A percentile compares a stretch with the other conserved stretches of the same genome.
Evolutionary conservation across 768 basidiomycete genomes (phyloP).

Genomic region (Trametes elegans): DNA sequence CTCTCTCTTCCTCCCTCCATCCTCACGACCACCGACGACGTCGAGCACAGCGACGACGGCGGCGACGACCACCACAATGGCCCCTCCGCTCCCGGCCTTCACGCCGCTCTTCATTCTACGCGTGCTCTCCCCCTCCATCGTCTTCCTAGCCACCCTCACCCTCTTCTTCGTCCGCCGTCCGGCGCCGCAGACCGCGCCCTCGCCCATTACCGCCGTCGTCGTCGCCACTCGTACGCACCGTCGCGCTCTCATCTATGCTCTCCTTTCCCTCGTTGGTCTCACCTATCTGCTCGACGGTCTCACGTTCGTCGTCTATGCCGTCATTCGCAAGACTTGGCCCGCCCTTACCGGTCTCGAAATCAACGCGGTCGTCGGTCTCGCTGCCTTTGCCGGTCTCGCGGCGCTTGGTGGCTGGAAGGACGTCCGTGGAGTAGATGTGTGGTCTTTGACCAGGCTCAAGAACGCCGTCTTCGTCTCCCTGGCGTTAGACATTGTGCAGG

Average conservation of each 20-base stretch:
- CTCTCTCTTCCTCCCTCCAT: conserved; percentile 26
- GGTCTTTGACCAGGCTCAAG: conserved; percentile 60
- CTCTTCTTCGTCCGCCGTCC: conserved; percentile 52
- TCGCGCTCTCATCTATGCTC: conserved; percentile 66
- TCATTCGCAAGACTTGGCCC: conserved; percentile 68
- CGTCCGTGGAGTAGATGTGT: conserved; percentile 64
- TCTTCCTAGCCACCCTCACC: conserved; percentile 60
- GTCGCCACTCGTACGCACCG: conserved; percentile 73
- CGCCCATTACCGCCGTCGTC: conserved; percentile 76
- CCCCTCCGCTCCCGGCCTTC: conserved; percentile 21
- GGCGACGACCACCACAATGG: conserved; percentile 23
- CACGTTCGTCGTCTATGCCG: conserved; percentile 61
- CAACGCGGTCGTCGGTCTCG: conserved; percentile 64
- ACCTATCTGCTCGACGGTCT: conserved; percentile 79
- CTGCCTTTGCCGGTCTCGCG: conserved; percentile 70
- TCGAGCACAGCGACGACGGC: conserved; percentile 36
- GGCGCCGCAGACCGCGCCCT: conserved; percentile 34
- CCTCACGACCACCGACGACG: conserved; percentile 28
- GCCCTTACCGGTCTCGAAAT: conserved; percentile 61
- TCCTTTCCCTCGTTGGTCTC: conserved; percentile 67
- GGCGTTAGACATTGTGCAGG: conserved; percentile 57
- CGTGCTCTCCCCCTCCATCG: conserved; percentile 64
- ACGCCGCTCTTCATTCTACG: conserved; percentile 55
- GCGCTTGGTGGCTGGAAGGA: conserved; percentile 81
- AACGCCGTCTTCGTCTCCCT: conserved; percentile 51